Percentiles rank a stretch among this genome's conserved stretches.
Evolutionary conservation across 2,329 filamentous ascomycete species (phyloP).

Genomic region (Pseudopithomyces chartarum): DNA sequence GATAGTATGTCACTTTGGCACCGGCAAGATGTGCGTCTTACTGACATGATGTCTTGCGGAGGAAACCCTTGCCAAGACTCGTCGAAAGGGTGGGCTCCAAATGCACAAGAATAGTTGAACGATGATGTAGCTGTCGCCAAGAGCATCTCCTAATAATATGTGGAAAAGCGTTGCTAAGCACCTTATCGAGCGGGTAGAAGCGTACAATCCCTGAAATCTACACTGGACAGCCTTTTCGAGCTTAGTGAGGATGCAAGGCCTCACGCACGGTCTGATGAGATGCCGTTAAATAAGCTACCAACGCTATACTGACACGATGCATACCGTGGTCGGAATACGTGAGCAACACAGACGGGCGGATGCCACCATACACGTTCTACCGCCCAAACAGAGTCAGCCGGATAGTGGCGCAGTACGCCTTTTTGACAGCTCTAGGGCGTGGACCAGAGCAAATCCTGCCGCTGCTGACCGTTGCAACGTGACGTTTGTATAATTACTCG

Average conservation of each 20-base stretch:
- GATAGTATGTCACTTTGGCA: conserved; percentile 9
- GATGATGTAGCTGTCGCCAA: not conserved
- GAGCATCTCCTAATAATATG: conserved; percentile 9
- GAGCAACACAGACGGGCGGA: conserved; percentile 8
- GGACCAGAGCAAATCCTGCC: not conserved
- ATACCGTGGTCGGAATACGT: not conserved
- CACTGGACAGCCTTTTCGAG: conserved; percentile 10
- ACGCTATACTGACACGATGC: not conserved
- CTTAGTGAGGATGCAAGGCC: conserved; percentile 7
- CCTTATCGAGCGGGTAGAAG: conserved; percentile 10
- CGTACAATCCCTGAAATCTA: conserved; percentile 10
- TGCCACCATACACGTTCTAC: conserved; percentile 5
- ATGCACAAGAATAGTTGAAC: conserved; percentile 8
- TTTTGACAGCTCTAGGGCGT: not conserved
- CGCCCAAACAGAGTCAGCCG: not conserved
- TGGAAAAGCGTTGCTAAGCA: conserved; percentile 12
- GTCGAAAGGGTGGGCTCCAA: not conserved
- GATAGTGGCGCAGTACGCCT: conserved; percentile 10
- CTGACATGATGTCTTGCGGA: conserved; percentile 7
- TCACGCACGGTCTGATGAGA: not conserved
- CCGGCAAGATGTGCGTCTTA: conserved; percentile 3
- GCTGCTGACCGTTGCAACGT: conserved; percentile 9
- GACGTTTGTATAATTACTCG: not conserved
- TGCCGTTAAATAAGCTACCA: not conserved
- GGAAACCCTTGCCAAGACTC: conserved; percentile 9